Conservation (phyloP, 139 green algal genomes). For the Chlamydomonas asymmetrica region DNA sequence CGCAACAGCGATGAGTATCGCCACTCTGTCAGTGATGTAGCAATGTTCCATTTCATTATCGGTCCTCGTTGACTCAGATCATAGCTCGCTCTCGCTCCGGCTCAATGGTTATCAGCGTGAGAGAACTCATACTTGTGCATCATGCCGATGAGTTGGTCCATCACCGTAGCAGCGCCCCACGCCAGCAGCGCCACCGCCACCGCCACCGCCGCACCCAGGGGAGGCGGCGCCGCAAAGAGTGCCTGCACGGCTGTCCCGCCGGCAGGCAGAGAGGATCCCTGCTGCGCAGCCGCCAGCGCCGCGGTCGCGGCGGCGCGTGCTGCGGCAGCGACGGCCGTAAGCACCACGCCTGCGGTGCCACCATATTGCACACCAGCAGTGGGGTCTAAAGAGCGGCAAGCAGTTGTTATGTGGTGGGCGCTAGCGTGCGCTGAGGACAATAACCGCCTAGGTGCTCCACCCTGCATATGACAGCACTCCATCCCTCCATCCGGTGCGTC, state of each 20-base stretch:
- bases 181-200: neutral
- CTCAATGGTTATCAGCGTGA: slow-evolving; percentile 7
- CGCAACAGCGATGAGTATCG: too few relatives aligned
- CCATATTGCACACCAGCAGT: too few relatives aligned
- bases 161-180: neutral
- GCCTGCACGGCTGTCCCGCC: neutral
- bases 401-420: too few relatives aligned
- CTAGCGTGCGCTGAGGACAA: too few relatives aligned
- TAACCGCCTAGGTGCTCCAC: too few relatives aligned
- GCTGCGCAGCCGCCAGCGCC: neutral
- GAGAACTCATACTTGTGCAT: slow-evolving; percentile 13
- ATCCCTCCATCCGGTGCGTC: too few relatives aligned
- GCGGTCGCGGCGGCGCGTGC: neutral
- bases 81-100: too few relatives aligned
- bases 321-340: neutral
- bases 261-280: neutral
- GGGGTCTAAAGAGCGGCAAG: too few relatives aligned
- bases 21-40: too few relatives aligned
- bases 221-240: neutral
- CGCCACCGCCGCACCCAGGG: neutral
- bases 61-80: too few relatives aligned
- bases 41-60: too few relatives aligned
- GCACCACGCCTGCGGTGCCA: neutral
- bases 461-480: too few relatives aligned
- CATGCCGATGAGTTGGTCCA: neutral